phyloP scores from a whole-genome alignment of 768 basidiomycete genomes.

The Coprinopsis strossmayeri region DNA sequence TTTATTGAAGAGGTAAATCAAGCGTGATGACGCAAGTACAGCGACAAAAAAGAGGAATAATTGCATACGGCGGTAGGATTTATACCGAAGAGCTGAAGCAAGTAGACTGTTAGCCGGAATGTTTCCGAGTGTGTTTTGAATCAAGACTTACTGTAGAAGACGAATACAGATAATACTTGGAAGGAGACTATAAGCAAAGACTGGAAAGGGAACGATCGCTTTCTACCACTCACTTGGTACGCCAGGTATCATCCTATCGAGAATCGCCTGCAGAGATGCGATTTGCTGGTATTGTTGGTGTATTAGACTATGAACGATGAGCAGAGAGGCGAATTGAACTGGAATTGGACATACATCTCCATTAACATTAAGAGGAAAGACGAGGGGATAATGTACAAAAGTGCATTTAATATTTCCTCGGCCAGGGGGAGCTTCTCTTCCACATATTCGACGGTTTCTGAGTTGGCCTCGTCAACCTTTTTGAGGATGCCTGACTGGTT shows the following conservation, averaged over 20 bases:
- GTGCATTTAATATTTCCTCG: conserved; percentile 66
- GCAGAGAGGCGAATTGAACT: not conserved
- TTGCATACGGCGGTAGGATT: conserved; percentile 48
- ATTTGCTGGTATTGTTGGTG: conserved; percentile 72
- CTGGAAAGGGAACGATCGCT: not conserved
- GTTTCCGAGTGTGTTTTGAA: no score
- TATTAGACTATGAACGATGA: conserved; percentile 44
- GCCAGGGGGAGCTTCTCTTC: conserved; percentile 34
- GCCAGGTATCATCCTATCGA: conserved; percentile 54
- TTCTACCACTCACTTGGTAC: conserved; percentile 57
- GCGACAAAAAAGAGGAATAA: conserved; percentile 53
- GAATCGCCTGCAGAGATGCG: conserved; percentile 39
- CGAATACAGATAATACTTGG: conserved; percentile 72
- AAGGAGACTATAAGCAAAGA: conserved; percentile 2
- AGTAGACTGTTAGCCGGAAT: not conserved
- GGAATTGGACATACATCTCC: conserved; percentile 59
- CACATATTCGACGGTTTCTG: conserved; percentile 26
- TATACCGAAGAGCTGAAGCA: conserved; percentile 56
- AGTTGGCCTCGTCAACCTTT: conserved; percentile 15
- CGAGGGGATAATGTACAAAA: conserved; percentile 64
- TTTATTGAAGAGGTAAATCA: conserved; percentile 66
- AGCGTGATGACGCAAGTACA: conserved; percentile 48
- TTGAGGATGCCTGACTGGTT: conserved; percentile 57
- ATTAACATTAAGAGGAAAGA: conserved; percentile 72
- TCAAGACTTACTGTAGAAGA: conserved; percentile 63